phyloP scores from a whole-genome alignment of 2,329 filamentous ascomycete species.

The Epichloe gansuensis region DNA sequence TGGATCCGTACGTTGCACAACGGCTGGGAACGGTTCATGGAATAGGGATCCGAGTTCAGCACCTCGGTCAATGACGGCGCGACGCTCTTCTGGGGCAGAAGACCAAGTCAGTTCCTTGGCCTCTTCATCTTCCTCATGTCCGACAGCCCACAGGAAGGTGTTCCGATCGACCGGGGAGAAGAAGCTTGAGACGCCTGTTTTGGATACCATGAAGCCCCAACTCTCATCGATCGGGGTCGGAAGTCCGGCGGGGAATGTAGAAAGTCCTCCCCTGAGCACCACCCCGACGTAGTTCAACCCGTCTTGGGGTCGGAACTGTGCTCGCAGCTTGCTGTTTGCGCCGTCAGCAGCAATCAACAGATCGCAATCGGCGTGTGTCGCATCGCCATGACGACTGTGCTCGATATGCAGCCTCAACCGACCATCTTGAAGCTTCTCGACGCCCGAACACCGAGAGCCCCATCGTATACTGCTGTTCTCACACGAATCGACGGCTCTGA shows the following conservation, averaged over 20 bases:
- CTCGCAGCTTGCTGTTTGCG: slow-evolving; percentile 23
- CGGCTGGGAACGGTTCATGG: slow-evolving; percentile 24
- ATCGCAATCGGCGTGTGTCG: slow-evolving; percentile 16
- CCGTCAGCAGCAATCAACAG: slow-evolving; percentile 30
- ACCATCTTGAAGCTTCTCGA: not conserved
- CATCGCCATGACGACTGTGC: slow-evolving; percentile 1
- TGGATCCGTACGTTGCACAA: slow-evolving; percentile 27
- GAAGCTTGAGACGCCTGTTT: slow-evolving; percentile 23
- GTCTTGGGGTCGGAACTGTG: slow-evolving; percentile 21
- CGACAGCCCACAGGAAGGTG: slow-evolving; percentile 26
- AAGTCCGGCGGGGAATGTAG: slow-evolving; percentile 18
- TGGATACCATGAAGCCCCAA: slow-evolving; percentile 23
- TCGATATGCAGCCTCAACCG: not conserved
- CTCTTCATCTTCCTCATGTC: slow-evolving; percentile 13
- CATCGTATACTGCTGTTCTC: not conserved
- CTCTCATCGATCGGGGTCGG: slow-evolving; percentile 18
- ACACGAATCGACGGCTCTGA: slow-evolving; percentile 1
- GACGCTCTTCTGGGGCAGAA: slow-evolving; percentile 11
- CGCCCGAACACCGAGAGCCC: not conserved
- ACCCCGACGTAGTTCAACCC: slow-evolving; percentile 21
- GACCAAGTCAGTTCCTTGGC: slow-evolving; percentile 8
- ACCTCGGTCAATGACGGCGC: slow-evolving; percentile 19
- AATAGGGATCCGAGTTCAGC: slow-evolving; percentile 22
- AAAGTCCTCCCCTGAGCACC: slow-evolving; percentile 21
- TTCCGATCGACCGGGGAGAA: slow-evolving; percentile 25